Evolutionary conservation across 768 basidiomycete genomes (phyloP).

Genomic region (Hericium erinaceus): DNA sequence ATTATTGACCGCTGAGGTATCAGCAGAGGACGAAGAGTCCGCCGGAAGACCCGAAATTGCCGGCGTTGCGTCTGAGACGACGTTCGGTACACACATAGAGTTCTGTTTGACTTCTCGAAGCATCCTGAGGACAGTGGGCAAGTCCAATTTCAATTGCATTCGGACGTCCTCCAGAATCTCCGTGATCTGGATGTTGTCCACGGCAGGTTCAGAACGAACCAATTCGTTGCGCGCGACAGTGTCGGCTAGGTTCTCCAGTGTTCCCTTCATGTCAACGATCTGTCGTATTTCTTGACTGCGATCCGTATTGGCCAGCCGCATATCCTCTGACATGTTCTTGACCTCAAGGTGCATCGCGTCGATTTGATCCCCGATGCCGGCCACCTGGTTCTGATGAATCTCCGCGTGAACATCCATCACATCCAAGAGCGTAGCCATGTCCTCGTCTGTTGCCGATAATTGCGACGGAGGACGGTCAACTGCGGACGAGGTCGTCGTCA

Average conservation of each 20-base stretch:
- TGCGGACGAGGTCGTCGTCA: slow-evolving; percentile 1
- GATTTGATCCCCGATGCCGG: slow-evolving; percentile 3
- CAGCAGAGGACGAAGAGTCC: slow-evolving; percentile 6
- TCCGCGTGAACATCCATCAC: slow-evolving; percentile 13
- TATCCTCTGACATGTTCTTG: slow-evolving; percentile 1
- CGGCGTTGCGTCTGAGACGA: slow-evolving; percentile 10
- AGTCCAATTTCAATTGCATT: slow-evolving; percentile 27
- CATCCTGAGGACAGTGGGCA: slow-evolving; percentile 23
- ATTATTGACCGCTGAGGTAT: slow-evolving; percentile 22
- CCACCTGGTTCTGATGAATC: slow-evolving; percentile 11
- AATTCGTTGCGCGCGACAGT: neutral
- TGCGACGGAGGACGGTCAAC: slow-evolving; percentile 5
- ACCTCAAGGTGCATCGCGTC: slow-evolving; percentile 8
- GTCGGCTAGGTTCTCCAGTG: slow-evolving; percentile 19
- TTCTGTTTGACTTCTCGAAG: slow-evolving; percentile 11
- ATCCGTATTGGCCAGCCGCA: slow-evolving; percentile 6
- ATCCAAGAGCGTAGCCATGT: slow-evolving; percentile 5
- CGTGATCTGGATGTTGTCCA: neutral
- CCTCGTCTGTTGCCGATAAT: slow-evolving; percentile 4
- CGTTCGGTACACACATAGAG: neutral
- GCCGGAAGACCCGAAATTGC: slow-evolving; percentile 12
- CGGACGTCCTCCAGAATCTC: slow-evolving; percentile 29
- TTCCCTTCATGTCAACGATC: slow-evolving; percentile 5
- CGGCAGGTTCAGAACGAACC: neutral
- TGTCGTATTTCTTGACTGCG: slow-evolving; percentile 5